Percentiles rank a stretch among this genome's conserved stretches.
These are phyloP conservation scores for Leersia perrieri DNA, from an alignment of 176 grass and related monocot species.

Conservation along the genomic window DNA sequence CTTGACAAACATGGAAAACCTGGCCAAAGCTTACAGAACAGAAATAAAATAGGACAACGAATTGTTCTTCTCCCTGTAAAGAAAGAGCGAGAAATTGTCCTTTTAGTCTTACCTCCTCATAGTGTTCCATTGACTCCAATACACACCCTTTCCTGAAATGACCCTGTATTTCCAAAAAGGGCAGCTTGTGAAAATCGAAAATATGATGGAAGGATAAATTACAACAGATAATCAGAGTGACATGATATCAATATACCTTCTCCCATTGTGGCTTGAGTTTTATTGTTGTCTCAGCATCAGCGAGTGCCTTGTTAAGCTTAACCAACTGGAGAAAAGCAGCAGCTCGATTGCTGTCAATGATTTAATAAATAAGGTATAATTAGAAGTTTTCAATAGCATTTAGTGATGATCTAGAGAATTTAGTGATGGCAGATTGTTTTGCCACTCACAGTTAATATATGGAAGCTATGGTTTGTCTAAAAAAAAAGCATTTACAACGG, in stretches of 20 bases:
- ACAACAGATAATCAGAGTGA: not conserved
- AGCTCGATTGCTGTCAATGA: slow-evolving; percentile 68
- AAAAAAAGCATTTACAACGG: not conserved
- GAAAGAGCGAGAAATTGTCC: not conserved
- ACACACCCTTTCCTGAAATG: slow-evolving; percentile 96
- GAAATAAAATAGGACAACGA: not conserved
- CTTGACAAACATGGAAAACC: not conserved
- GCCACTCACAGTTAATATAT: no score
- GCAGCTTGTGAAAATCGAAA: slow-evolving; percentile 37
- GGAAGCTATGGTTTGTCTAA: no score
- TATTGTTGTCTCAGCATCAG: slow-evolving; percentile 88
- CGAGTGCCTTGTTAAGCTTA: slow-evolving; percentile 92
- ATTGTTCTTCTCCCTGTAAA: not conserved
- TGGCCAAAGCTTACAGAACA: not conserved
- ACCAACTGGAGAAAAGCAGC: slow-evolving; percentile 92
- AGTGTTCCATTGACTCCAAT: slow-evolving; percentile 89
- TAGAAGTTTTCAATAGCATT: slow-evolving; percentile 10
- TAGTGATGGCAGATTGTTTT: no score
- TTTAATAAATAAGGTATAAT: slow-evolving; percentile 18
- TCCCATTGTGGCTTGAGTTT: slow-evolving; percentile 87
- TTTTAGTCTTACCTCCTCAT: slow-evolving; percentile 78
- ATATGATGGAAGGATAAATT: slow-evolving; percentile 24
- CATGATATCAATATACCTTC: slow-evolving; percentile 54
- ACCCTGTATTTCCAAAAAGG: slow-evolving; percentile 64
- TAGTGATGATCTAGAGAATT: no score